Evolutionary conservation across 805 yeast genomes (phyloP), one percentile per base, ranked within the genome.

Genomic region (Teunomyces atbi): DNA sequence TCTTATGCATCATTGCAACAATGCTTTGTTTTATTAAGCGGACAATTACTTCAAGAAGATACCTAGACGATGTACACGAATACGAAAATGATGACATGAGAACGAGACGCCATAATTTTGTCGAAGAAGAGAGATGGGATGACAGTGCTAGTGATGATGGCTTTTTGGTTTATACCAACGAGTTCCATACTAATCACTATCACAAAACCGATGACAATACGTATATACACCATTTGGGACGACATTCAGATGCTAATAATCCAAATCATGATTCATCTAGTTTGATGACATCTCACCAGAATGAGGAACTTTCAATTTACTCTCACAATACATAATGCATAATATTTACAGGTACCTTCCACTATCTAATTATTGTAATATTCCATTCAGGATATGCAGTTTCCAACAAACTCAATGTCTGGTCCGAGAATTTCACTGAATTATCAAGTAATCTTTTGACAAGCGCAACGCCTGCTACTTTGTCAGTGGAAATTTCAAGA

Each of bases 21-120:
- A 61, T 84, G 52, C 65, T 86, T 15, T 89, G 96, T 61, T 74
- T 87, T 44, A 75, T 85, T 71, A 80, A 91, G 58, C 71, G 96
- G 54, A 76, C 86, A 0, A 78, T 82, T 4, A 74, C 78, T 19
- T 75, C 84, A 15, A 60, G 84, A 55, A 59, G 67, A 57, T 67
- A 67, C 47, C 60, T 71, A 43, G 69, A 69, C 26, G 70, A 65
- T 21, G 60, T 52, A 15, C 55, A 54, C 33, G 51, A 47, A n/a
- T 58, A 62, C 47, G 60, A 55, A 12, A 64, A 62, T 47, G 70
- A 68, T 45, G 72, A 67, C 42, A 66, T 67, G 71, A 55, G 68
- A 46, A 55, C 56, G 43, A 51, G 61, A 34, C 53, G 58, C 11
- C 33, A 32, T n/a, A n/a, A 26, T 16, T 12, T 21, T 12, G 21